Base-by-base conservation (phyloP, 1,284 basidiomycete genomes). In the Pyrrhoderma lamaoense region DNA sequence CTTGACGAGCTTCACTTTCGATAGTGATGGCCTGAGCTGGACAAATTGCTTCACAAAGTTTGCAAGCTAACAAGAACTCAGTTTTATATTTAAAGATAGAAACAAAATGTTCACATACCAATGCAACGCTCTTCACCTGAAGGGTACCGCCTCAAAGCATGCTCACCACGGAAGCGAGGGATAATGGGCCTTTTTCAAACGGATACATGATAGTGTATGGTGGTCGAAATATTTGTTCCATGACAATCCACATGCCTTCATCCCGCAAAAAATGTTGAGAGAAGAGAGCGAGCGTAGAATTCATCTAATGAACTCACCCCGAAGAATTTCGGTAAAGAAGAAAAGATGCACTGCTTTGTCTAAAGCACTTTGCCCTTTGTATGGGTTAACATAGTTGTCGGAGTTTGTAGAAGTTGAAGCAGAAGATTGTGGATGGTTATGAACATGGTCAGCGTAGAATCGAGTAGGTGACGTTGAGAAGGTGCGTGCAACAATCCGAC, bases 1-100 rank as follows among this genome's bases (percentile, higher is more conserved):
- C 96, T 67, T 85, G 75, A 59, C 96, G 85, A 49, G 94, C 85
- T 71, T 99, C 96, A 58, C 90, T 93, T 73, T 99, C 96, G 64
- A 99, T 99, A 23, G 96, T 99, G 67, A 99, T 99, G 16, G 96
- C 96, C 70, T 98, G 96, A 22, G 96, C 96, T 40, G 96, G 95
- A 70, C 95, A 99, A 62, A 99, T 99, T 42, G 96, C 95, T 70
- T 99, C 96, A 66, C 96, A 99, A 22, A 99, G 82, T 71, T 99
- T 99, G 75, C 96, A 99, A 37, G 96, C 94, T 94, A 58, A 13
- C 34, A 22, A 18, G 14, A 38, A 16, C n/a, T 40, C 23, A 47
- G 40, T 40, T 51, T 42, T 52, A 34, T 57, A 46, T 34, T n/a
- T 19, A 51, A 5, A 21, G 27, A n/a, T 23, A 25, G 40, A 37